Percentiles rank a stretch among this genome's conserved stretches.
phyloP scores from a whole-genome alignment of 2,329 filamentous ascomycete species.

The Talaromyces sp. region DNA sequence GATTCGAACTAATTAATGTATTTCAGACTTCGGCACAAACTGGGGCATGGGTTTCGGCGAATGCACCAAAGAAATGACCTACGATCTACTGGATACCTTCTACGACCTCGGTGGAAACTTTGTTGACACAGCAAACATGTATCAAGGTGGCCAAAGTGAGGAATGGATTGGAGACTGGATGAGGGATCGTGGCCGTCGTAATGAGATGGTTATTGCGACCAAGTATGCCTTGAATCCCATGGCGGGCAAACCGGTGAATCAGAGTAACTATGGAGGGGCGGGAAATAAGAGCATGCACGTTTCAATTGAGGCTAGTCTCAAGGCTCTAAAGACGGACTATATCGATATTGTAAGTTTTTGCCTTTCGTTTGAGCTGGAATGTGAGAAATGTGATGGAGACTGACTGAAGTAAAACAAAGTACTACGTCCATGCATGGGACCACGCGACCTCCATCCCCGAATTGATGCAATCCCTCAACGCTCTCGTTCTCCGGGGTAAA shows the following conservation, averaged over 20 bases:
- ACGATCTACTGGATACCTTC: conserved; percentile 46
- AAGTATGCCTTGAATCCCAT: conserved; percentile 45
- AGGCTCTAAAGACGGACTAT: conserved; percentile 32
- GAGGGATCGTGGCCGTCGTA: conserved; percentile 37
- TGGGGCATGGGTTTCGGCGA: conserved; percentile 34
- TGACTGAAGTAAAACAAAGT: conserved; percentile 26
- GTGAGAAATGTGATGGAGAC: not conserved
- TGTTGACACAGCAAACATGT: conserved; percentile 49
- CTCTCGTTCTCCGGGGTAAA: conserved; percentile 56
- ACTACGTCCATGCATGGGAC: conserved; percentile 65
- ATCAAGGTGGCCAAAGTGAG: conserved; percentile 46
- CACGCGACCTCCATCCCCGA: conserved; percentile 60
- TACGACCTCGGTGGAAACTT: conserved; percentile 48
- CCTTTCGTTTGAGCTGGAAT: not conserved
- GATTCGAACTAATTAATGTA: not conserved
- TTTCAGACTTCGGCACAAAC: conserved; percentile 20
- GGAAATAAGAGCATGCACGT: conserved; percentile 27
- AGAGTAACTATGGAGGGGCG: conserved; percentile 42
- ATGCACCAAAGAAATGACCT: conserved; percentile 42
- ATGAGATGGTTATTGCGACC: conserved; percentile 52
- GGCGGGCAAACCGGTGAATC: conserved; percentile 21
- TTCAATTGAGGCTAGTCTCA: conserved; percentile 25
- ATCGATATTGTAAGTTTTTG: conserved; percentile 27
- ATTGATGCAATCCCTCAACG: conserved; percentile 63
- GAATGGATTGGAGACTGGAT: conserved; percentile 50